Evolutionary conservation across 2,329 filamentous ascomycete genomes (phyloP), one percentile per base, ranked within the genome.

Genomic region (Aspergillus quadrilineatus): DNA sequence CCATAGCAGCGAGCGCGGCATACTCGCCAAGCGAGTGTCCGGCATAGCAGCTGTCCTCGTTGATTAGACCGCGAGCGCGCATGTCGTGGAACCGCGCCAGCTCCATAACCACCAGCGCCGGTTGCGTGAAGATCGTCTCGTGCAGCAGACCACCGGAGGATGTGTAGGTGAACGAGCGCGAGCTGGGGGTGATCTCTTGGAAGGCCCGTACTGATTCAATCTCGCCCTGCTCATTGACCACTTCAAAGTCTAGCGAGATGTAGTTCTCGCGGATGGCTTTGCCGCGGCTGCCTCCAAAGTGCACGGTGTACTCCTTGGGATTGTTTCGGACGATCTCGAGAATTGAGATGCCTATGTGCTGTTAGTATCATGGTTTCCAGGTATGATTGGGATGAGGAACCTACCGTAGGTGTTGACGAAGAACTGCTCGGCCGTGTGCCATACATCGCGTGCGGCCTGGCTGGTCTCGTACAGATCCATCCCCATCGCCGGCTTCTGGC

Each of bases 21-120:
- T 97, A 97, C 78, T 97, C 93, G 73, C 93, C 93, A 9, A 97
- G 85, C 1, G 93, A 97, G 80, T 97, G 93, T 57, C 93, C 93
- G 14, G 93, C 93, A 73, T 97, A 97, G 60, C 89, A 96, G 89
- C 94, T 82, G 90, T 96, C 79, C 96, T 92, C 53, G 89, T 83
- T 65, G 95, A 90, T 36, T 97, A 91, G 41, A 56, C 93, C 93
- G 82, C 95, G 96, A 66, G 90, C 84, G 69, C 90, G 90, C 92
- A 97, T 96, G 74, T 97, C 93, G 77, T 97, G 93, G 67, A 97
- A 97, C 66, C 90, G 94, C 50, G 93, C 93, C 83, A 97, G 97
- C 81, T 97, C 93, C 91, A 97, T 97, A 34, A 97, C 83, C 0
- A 93, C 96, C 66, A 97, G 81, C 41, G 93, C 92, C 30, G 93